phyloP scores from a whole-genome alignment of 306 rosid genomes.

The Mimosa bimucronata region DNA sequence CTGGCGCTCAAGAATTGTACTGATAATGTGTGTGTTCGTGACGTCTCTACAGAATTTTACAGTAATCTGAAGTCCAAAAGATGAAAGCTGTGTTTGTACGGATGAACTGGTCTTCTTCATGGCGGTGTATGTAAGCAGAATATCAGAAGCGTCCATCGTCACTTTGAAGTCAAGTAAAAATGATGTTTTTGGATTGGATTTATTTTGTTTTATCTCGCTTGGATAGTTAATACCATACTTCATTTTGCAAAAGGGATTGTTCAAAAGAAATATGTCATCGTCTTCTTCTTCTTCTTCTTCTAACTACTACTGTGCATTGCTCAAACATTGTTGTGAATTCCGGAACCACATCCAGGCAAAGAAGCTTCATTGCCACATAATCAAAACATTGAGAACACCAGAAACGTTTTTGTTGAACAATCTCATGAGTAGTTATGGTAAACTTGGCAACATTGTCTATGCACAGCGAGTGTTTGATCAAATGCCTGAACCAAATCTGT shows the following conservation, averaged over 20 bases:
- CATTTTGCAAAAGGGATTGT: slow-evolving; percentile 38
- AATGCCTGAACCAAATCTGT: slow-evolving; percentile 61
- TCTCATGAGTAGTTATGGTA: slow-evolving; percentile 56
- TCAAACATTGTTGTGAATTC: slow-evolving; percentile 62
- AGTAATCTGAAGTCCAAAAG: too few species aligned
- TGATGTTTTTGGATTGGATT: neutral
- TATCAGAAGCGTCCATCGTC: neutral
- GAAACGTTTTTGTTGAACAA: slow-evolving; percentile 76
- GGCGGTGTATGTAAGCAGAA: neutral
- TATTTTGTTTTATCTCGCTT: neutral
- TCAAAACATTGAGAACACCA: slow-evolving; percentile 53
- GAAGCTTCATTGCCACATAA: slow-evolving; percentile 69
- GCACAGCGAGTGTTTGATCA: slow-evolving; percentile 72
- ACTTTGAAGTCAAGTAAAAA: neutral
- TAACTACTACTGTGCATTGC: slow-evolving; percentile 64
- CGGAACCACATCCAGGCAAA: slow-evolving; percentile 47
- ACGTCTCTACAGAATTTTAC: too few species aligned
- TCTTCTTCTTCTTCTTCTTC: slow-evolving; percentile 56
- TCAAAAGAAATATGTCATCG: slow-evolving; percentile 38
- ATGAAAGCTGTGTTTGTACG: too few species aligned
- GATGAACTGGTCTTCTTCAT: neutral
- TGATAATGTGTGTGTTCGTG: too few species aligned
- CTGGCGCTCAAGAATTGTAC: too few species aligned
- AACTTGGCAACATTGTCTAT: slow-evolving; percentile 48
- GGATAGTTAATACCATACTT: neutral